Percentiles rank a stretch among this genome's conserved stretches.
Conservation (phyloP, 1,139 yeast genomes). For the Lodderomyces theae region DNA sequence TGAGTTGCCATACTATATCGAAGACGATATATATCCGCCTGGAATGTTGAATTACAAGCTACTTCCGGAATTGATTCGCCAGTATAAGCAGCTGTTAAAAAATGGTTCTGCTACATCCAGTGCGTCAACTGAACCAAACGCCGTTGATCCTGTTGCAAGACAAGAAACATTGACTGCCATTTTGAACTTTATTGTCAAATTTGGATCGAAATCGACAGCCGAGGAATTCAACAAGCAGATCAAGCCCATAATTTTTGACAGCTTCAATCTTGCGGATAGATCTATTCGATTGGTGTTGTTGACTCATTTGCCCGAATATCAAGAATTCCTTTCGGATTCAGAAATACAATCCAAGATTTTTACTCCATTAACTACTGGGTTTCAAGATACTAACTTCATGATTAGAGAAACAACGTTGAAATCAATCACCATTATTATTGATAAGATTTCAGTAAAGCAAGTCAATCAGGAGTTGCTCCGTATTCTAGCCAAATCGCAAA, state of each 20-base stretch:
- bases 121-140: conserved; percentile 24
- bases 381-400: conserved; percentile 78
- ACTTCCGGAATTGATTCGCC: conserved; percentile 61
- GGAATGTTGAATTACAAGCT: conserved; percentile 62
- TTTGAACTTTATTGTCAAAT: conserved; percentile 46
- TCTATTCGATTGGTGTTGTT: conserved; percentile 70
- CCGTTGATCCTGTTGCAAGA: conserved; percentile 13
- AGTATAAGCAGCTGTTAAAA: conserved; percentile 28
- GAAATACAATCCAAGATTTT: conserved; percentile 73
- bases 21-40: conserved; percentile 43
- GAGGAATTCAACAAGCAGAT: conserved; percentile 44
- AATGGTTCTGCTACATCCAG: conserved; percentile 3
- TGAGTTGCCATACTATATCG: conserved; percentile 33
- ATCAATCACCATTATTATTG: conserved; percentile 61
- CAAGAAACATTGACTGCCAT: conserved; percentile 43
- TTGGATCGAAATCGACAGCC: conserved; percentile 38
- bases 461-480: conserved; percentile 83
- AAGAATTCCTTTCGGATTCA: conserved; percentile 49
- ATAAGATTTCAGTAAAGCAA: conserved; percentile 73
- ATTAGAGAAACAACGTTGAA: conserved; percentile 80
- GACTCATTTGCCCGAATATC: conserved; percentile 57
- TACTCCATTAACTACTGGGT: conserved; percentile 68
- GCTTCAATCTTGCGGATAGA: conserved; percentile 70
- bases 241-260: conserved; percentile 62
- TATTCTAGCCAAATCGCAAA: conserved; percentile 81